phyloP scores from a whole-genome alignment of 176 grass and related monocot species.

The Musa troglodytarum region DNA sequence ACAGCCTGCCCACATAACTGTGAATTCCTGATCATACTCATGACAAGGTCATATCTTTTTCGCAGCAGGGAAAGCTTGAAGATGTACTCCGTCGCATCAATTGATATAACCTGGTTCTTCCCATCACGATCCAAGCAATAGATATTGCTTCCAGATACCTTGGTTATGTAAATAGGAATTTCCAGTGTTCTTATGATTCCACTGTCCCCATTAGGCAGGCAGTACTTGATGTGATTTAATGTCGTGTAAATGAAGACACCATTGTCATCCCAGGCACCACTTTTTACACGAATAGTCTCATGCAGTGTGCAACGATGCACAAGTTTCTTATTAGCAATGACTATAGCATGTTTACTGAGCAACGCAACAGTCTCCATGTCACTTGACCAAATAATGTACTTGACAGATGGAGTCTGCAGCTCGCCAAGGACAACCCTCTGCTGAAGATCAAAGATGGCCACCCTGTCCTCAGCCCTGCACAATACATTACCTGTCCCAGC shows the following conservation, averaged over 20 bases:
- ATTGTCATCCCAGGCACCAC: slow-evolving; percentile 98
- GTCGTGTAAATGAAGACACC: slow-evolving; percentile 81
- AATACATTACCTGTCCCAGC: slow-evolving; percentile 80
- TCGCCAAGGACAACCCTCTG: slow-evolving; percentile 78
- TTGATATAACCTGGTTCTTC: slow-evolving; percentile 63
- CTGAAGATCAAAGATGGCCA: slow-evolving; percentile 84
- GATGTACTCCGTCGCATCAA: slow-evolving; percentile 93
- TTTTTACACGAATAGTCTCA: slow-evolving; percentile 93
- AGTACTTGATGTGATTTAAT: slow-evolving; percentile 96
- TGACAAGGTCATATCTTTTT: slow-evolving; percentile 92
- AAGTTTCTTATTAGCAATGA: slow-evolving; percentile 81
- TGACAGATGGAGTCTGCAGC: slow-evolving; percentile 63
- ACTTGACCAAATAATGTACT: slow-evolving; percentile 75
- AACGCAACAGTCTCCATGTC: slow-evolving; percentile 93
- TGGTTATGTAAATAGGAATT: slow-evolving; percentile 89
- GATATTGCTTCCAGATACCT: slow-evolving; percentile 62
- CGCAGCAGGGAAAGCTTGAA: slow-evolving; percentile 81
- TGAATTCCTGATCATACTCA: slow-evolving; percentile 93
- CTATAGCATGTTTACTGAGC: slow-evolving; percentile 83
- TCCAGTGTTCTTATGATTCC: slow-evolving; percentile 93
- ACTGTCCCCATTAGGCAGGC: slow-evolving; percentile 87
- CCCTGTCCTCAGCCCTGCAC: slow-evolving; percentile 74
- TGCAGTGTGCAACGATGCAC: slow-evolving; percentile 77
- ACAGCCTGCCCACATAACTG: slow-evolving; percentile 89
- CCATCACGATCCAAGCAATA: slow-evolving; percentile 86